Percentiles rank a stretch among this genome's conserved stretches.
Conservation (phyloP, 2,329 filamentous ascomycete species). For the Botrytis byssoidea region DNA sequence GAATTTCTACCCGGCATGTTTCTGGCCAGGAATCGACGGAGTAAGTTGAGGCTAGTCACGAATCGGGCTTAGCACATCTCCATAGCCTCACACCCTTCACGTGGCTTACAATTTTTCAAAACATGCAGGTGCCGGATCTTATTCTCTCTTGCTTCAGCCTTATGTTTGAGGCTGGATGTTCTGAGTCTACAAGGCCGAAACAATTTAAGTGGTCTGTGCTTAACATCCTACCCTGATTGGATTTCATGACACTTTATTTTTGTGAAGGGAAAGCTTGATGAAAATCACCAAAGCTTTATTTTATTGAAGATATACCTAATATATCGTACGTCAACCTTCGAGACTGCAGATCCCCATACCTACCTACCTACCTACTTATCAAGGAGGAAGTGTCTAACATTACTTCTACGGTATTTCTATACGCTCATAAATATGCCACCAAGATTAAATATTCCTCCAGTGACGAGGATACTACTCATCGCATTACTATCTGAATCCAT, state of each 20-base stretch:
- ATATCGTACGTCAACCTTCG: constrained; percentile 23
- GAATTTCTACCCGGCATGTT: constrained; percentile 14
- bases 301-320: not conserved
- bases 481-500: constrained; percentile 74
- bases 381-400: not conserved
- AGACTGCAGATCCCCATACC: not conserved
- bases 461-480: constrained; percentile 80
- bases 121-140: not conserved
- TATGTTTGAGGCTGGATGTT: not conserved
- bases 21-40: not conserved
- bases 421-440: constrained; percentile 58
- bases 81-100: not conserved
- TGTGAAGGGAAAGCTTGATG: constrained; percentile 1
- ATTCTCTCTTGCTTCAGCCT: not conserved
- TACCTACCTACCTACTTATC: not conserved
- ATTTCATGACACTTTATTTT: constrained; percentile 8
- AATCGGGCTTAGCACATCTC: not conserved
- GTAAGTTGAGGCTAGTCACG: not conserved
- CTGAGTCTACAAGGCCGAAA: not conserved
- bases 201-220: not conserved
- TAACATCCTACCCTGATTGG: not conserved
- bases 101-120: constrained; percentile 2
- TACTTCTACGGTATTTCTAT: not conserved
- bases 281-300: constrained; percentile 2
- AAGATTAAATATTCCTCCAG: constrained; percentile 87